Percentiles rank a stretch among this genome's conserved stretches.
phyloP scores from a whole-genome alignment of 371 early-diverging fungal species.

The Nematocida parisii region DNA sequence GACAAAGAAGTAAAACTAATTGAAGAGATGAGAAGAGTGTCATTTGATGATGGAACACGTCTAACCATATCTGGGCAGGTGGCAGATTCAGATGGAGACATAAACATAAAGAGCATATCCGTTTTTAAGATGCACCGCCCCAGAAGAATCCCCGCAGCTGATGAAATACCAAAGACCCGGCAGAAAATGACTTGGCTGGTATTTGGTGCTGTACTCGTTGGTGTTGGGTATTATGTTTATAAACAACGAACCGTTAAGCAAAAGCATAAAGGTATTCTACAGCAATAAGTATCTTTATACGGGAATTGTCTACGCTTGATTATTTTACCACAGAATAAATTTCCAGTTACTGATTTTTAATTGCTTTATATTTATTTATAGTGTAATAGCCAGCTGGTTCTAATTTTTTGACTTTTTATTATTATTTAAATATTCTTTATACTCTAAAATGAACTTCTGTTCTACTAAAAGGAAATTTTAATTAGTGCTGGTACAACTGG shows the following conservation, averaged over 20 bases:
- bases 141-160: neutral
- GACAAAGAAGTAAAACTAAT: neutral
- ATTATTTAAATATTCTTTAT: no score
- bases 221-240: slow-evolving; percentile 28
- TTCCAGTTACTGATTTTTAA: no score
- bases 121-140: neutral
- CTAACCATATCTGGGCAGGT: slow-evolving; percentile 7
- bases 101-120: slow-evolving; percentile 4
- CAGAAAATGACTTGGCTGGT: slow-evolving; percentile 14
- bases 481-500: no score
- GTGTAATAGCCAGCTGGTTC: no score
- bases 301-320: no score
- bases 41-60: neutral
- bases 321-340: no score
- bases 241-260: neutral
- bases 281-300: slow-evolving; percentile 1
- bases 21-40: neutral
- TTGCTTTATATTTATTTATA: no score
- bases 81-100: neutral
- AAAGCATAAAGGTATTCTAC: slow-evolving; percentile 14
- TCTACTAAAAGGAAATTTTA: no score
- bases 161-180: slow-evolving; percentile 20
- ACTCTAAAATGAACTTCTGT: no score
- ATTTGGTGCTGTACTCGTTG: neutral
- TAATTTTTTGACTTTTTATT: no score